Conservation (phyloP, 306 rosid genomes). For the Mimosa bimucronata region DNA sequence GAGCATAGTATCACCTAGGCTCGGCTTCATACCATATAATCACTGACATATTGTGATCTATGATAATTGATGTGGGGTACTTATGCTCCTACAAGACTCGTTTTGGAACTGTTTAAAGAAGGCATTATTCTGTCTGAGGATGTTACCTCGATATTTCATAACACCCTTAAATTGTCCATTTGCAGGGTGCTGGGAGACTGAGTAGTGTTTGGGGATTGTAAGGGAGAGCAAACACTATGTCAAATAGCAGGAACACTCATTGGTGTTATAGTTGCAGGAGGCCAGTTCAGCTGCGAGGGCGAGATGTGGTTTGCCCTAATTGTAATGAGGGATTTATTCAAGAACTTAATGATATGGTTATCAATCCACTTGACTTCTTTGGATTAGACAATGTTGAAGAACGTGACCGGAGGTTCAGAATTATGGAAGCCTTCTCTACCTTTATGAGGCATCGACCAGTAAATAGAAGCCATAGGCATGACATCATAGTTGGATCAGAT, state of each 20-base stretch:
- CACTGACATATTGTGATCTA: not conserved
- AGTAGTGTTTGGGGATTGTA: conserved; percentile 21
- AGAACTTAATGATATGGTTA: conserved; percentile 59
- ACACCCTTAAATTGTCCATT: not conserved
- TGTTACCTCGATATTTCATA: not conserved
- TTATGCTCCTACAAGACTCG: not conserved
- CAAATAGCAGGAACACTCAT: conserved; percentile 64
- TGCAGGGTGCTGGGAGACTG: conserved; percentile 39
- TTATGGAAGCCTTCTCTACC: conserved; percentile 52
- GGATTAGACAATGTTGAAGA: conserved; percentile 44
- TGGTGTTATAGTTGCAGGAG: conserved; percentile 59
- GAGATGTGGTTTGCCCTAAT: conserved; percentile 55
- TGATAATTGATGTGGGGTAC: not conserved
- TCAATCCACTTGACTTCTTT: conserved; percentile 49
- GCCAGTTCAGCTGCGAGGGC: conserved; percentile 46
- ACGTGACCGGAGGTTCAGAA: conserved; percentile 43
- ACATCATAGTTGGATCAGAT: conserved; percentile 48
- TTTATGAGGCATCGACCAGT: conserved; percentile 50
- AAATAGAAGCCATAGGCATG: conserved; percentile 47
- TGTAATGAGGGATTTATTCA: conserved; percentile 68
- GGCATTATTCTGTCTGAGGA: not conserved
- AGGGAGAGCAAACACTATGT: conserved; percentile 54
- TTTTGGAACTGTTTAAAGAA: not conserved
- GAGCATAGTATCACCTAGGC: not conserved
- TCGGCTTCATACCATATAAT: not conserved